These are phyloP conservation scores for Picea glauca DNA, from an alignment of 75 land plant genomes.

Conservation along the genomic window DNA sequence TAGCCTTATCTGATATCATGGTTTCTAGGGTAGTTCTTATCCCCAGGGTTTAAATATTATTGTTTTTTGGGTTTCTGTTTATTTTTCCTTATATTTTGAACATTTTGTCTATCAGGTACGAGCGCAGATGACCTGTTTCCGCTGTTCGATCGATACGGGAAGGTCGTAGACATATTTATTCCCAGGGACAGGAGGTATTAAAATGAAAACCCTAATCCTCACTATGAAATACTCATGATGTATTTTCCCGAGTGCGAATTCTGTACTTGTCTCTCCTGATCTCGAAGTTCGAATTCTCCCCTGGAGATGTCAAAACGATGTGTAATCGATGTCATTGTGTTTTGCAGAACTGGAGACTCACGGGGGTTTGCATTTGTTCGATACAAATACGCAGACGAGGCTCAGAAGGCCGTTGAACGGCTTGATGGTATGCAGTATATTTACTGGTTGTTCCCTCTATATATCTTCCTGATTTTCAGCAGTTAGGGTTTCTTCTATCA, in stretches of 20 bases:
- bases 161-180: conserved; percentile 95
- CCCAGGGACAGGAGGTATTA: conserved; percentile 66
- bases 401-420: conserved; percentile 88
- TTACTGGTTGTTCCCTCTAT: not conserved
- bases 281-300: no score
- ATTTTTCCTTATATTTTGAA: not conserved
- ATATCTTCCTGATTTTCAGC: not conserved
- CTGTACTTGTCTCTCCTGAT: no score
- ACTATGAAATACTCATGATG: no score
- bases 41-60: not conserved
- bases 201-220: not conserved
- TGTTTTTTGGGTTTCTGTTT: not conserved
- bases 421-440: conserved; percentile 63
- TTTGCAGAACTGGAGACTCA: conserved; percentile 76
- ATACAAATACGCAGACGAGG: conserved; percentile 95
- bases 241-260: no score
- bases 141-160: conserved; percentile 92
- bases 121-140: conserved; percentile 97
- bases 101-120: conserved; percentile 52
- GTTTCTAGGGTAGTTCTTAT: not conserved
- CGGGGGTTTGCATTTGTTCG: conserved; percentile 98
- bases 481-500: not conserved
- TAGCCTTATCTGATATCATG: not conserved
- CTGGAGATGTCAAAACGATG: no score
- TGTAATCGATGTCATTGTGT: not conserved